phyloP scores from a whole-genome alignment of 1,284 basidiomycete genomes.

The Fomitopsis pinicola region DNA sequence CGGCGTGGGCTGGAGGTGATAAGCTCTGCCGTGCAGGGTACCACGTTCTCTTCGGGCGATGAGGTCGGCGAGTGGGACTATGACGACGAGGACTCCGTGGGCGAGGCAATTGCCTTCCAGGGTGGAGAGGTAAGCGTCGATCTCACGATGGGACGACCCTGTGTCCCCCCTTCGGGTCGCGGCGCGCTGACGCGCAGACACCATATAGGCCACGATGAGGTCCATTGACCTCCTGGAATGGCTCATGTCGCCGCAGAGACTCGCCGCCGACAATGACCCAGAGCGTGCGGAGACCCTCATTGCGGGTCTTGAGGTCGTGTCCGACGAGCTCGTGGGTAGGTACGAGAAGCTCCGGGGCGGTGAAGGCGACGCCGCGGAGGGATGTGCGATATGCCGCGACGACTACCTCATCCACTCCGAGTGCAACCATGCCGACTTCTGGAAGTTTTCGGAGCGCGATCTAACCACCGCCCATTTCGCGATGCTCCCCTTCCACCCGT shows the following conservation, averaged over 20 bases:
- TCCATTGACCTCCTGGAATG: constrained; percentile 7
- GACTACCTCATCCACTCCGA: constrained; percentile 10
- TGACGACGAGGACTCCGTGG: not conserved
- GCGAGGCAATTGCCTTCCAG: not conserved
- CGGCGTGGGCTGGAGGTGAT: not conserved
- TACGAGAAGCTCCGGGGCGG: constrained; percentile 25
- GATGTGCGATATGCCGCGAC: constrained; percentile 28
- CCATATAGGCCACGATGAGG: not conserved
- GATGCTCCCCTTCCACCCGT: constrained; percentile 16
- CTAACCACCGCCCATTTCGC: not conserved
- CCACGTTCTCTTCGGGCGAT: not conserved
- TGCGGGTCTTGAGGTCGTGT: constrained; percentile 18
- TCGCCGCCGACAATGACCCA: constrained; percentile 13
- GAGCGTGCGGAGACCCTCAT: constrained; percentile 24
- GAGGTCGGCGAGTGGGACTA: constrained; percentile 5
- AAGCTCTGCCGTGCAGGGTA: not conserved
- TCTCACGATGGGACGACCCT: not conserved
- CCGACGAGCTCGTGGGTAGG: constrained; percentile 20
- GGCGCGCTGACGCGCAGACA: not conserved
- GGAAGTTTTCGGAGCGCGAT: not conserved
- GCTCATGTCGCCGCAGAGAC: constrained; percentile 1
- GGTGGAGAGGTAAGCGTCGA: not conserved
- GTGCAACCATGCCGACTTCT: not conserved
- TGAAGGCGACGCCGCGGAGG: constrained; percentile 19
- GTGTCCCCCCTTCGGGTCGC: not conserved